Evolutionary conservation across 2,329 filamentous ascomycete genomes (phyloP).

Genomic region (Aspergillaceae sp.): DNA sequence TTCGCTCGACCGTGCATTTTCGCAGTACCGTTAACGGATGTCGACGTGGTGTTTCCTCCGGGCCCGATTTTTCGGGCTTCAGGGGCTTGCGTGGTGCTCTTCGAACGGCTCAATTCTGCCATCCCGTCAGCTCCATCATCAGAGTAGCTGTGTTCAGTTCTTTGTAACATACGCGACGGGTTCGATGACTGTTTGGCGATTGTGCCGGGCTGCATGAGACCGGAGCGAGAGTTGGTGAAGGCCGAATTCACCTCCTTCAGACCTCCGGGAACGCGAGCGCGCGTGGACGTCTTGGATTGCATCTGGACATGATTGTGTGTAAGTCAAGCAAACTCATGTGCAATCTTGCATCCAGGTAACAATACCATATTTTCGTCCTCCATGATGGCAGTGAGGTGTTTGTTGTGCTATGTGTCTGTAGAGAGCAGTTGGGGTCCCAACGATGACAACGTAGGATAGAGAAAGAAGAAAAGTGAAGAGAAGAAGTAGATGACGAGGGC

Average conservation of each 20-base stretch:
- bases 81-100: slow-evolving; percentile 42
- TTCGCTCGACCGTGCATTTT: slow-evolving; percentile 33
- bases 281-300: slow-evolving; percentile 18
- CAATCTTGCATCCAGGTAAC: slow-evolving; percentile 1
- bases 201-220: slow-evolving; percentile 37
- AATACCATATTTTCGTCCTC: slow-evolving; percentile 27
- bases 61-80: slow-evolving; percentile 30
- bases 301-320: slow-evolving; percentile 8
- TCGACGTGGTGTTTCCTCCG: slow-evolving; percentile 14
- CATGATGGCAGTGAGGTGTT: slow-evolving; percentile 15
- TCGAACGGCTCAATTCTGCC: slow-evolving; percentile 39
- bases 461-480: too few relatives aligned
- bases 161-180: slow-evolving; percentile 27
- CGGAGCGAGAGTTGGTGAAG: slow-evolving; percentile 44
- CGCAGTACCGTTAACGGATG: slow-evolving; percentile 32
- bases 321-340: not conserved
- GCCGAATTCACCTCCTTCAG: slow-evolving; percentile 46
- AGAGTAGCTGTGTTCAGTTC: not conserved
- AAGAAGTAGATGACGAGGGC: too few relatives aligned
- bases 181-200: slow-evolving; percentile 42
- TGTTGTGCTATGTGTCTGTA: too few relatives aligned
- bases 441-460: too few relatives aligned
- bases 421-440: not conserved
- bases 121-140: slow-evolving; percentile 16
- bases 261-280: slow-evolving; percentile 24